Conservation (phyloP, 106 monocot species). For the Allium sativum region DNA sequence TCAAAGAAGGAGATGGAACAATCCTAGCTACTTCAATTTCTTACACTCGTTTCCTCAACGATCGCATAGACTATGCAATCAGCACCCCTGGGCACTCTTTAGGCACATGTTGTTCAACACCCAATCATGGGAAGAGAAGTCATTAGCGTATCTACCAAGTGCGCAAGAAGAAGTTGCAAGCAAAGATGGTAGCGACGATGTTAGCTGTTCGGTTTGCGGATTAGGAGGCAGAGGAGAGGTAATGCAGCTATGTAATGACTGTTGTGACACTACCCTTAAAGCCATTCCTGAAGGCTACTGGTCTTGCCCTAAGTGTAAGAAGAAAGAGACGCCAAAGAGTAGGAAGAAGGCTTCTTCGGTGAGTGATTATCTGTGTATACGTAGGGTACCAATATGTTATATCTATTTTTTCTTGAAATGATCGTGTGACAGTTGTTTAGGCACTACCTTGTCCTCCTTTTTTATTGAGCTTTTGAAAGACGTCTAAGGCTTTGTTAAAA, state of each 20-base stretch:
- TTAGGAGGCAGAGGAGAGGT: constrained; percentile 39
- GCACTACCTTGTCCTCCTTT: no score
- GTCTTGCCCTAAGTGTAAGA: constrained; percentile 51
- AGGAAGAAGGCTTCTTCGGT: constrained; percentile 1
- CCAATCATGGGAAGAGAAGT: constrained; percentile 42
- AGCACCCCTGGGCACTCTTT: constrained; percentile 43
- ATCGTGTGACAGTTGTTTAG: no score
- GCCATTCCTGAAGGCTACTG: constrained; percentile 66
- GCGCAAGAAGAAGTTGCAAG: constrained; percentile 29
- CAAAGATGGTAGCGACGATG: constrained; percentile 19
- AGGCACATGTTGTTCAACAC: constrained; percentile 62
- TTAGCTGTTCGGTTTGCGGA: constrained; percentile 52
- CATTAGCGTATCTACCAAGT: constrained; percentile 28
- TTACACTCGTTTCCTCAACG: constrained; percentile 59
- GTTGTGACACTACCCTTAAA: constrained; percentile 62
- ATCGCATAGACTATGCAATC: constrained; percentile 53
- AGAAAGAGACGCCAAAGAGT: background rate
- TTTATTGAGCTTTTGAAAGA: no score
- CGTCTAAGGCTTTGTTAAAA: no score
- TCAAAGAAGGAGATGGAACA: constrained; percentile 75
- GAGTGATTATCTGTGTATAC: no score
- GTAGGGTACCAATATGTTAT: no score
- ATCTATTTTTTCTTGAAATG: no score
- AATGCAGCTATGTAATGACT: constrained; percentile 83
- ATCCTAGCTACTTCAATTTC: constrained; percentile 85